phyloP scores from a whole-genome alignment of 2,329 filamentous ascomycete genomes.

The Pseudocercospora musae region DNA sequence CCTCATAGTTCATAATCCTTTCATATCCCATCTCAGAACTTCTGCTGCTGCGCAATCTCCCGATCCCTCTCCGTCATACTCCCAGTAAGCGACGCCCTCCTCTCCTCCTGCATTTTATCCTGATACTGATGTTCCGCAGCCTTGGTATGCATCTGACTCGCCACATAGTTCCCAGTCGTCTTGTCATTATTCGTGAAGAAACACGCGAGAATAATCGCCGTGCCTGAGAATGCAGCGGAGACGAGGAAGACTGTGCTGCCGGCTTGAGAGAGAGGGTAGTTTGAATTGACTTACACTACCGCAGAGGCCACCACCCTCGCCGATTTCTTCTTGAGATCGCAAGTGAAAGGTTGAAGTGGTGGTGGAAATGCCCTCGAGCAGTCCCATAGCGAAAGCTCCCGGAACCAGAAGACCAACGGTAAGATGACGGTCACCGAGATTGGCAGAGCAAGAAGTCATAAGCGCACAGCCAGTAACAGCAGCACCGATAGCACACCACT shows the following conservation, averaged over 20 bases:
- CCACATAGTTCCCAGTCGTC: neutral
- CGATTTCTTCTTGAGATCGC: constrained; percentile 10
- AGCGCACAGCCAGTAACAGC: neutral
- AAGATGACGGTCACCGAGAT: neutral
- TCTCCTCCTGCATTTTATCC: neutral
- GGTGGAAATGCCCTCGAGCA: neutral
- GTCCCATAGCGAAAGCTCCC: neutral
- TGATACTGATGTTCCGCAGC: neutral
- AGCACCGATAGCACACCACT: neutral
- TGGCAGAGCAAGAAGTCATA: neutral
- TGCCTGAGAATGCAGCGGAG: neutral
- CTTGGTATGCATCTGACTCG: neutral
- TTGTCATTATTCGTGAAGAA: constrained; percentile 1
- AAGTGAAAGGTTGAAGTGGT: neutral
- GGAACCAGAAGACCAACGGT: constrained; percentile 1
- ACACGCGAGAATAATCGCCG: neutral
- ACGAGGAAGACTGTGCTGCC: constrained; percentile 1
- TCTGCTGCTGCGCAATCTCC: neutral
- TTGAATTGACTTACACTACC: neutral
- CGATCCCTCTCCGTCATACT: neutral
- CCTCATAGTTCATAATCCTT: no score
- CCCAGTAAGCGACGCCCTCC: neutral
- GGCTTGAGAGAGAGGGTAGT: neutral
- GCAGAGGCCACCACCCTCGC: constrained; percentile 3
- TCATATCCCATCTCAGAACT: neutral